Evolutionary conservation across 306 rosid genomes (phyloP), one percentile per base, ranked within the genome.

Genomic region (Prosopis cineraria): DNA sequence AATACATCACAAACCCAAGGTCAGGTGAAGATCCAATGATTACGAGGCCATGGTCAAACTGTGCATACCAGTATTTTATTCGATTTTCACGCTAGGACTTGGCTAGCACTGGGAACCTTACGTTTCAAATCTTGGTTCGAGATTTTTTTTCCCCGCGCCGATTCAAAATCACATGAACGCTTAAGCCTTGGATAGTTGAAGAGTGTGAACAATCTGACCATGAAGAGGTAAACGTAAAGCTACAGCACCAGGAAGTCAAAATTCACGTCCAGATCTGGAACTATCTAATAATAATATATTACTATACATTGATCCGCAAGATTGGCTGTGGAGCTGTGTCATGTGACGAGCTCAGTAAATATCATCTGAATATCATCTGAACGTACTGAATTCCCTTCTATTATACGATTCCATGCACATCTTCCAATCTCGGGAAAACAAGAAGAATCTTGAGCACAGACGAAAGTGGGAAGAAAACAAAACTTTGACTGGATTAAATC

Each of bases 381-480:
- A 36, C 25, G 25, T 55, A 37, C 22, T 72, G 74, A 67, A 60
- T 73, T 80, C 55, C 7, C 50, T n/a, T 80, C 67, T 68, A 69
- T 80, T 67, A 73, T 58, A 19, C 79, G n/a, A n/a, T n/a, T n/a
- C 44, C 71, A 58, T 56, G 63, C 63, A 53, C 63, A 81, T 41
- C 30, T 79, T 81, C 64, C 60, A 45, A 69, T 58, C 77, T 50
- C n/a, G 43, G 85, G 41, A 79, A 72, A 81, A 73, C 74, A 73
- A 81, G 78, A 72, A 59, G 81, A 86, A 80, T 55, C 73, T 75
- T 72, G n/a, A 45, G 53, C n/a, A 67, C n/a, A n/a, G n/a, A n/a
- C n/a, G n/a, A 30, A 80, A 11, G 6, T 30, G 14, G 45, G 75
- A 73, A 55, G 64, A 44, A 80, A 80, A 66, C 79, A 74, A 74